Evolutionary conservation across 768 basidiomycete species (phyloP), one percentile per base, ranked within the genome.

Genomic region (Udeniomyces megalosporus): DNA sequence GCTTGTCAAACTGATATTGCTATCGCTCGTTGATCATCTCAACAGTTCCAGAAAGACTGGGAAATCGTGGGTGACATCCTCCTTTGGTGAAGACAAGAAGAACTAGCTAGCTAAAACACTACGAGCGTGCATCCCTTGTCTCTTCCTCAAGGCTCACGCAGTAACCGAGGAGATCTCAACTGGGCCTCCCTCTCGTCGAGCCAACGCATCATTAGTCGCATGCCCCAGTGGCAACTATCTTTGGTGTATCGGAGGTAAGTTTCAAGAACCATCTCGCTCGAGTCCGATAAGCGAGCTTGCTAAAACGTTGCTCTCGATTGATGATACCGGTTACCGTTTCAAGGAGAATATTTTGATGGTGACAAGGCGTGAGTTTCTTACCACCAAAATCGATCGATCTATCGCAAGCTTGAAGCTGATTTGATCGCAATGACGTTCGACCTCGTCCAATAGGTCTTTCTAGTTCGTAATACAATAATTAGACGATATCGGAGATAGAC

Each of bases 321-420:
- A 8, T 42, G 29, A 49, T 64, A 47, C 34, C 24, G 12, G 45
- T 44, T 26, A 34, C 58, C 56, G 47, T 84, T 78, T 64, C 84
- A 88, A 35, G 87, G 87, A 0, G 87, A 90, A 70, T 88, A 83
- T 71, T 92, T 90, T 62, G 87, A 91, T 50, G 91, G 92, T 64
- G 82, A 82, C 12, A 85, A 82, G 70, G 84, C 87, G 17, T 84
- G 87, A 66, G 54, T 58, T 34, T 34, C 10, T 3, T 22, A n/a
- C n/a, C n/a, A n/a, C n/a, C n/a, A n/a, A n/a, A n/a, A n/a, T n/a
- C n/a, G n/a, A n/a, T n/a, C n/a, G n/a, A n/a, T n/a, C n/a, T n/a
- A n/a, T n/a, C n/a, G n/a, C n/a, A n/a, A n/a, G n/a, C n/a, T n/a
- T n/a, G n/a, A n/a, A n/a, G n/a, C n/a, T n/a, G n/a, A n/a, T n/a